Percentiles rank a stretch among this genome's conserved stretches.
Evolutionary conservation across 768 basidiomycete species (phyloP).

Genomic region (Amanita thiersii): DNA sequence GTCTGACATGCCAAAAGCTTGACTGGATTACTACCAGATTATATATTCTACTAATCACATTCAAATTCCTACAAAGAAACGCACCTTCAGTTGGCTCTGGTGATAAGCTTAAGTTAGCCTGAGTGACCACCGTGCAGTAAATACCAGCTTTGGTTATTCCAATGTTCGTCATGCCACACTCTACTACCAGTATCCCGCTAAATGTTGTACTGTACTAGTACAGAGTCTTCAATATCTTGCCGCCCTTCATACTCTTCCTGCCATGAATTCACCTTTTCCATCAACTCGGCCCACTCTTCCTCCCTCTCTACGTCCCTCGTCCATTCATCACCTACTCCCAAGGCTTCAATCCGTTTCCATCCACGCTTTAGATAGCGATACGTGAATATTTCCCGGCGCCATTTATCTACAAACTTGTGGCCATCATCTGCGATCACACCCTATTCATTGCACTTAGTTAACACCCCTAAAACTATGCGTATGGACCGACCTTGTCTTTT

Average conservation of each 20-base stretch:
- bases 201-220: not conserved
- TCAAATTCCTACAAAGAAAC: no score
- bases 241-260: conserved; percentile 44
- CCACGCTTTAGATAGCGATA: conserved; percentile 28
- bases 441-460: conserved; percentile 12
- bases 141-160: no score
- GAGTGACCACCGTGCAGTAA: no score
- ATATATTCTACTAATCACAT: no score
- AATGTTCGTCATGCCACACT: no score
- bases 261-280: conserved; percentile 40
- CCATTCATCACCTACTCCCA: conserved; percentile 33
- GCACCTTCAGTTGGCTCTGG: no score
- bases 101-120: no score
- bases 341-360: conserved; percentile 38
- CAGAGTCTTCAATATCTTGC: no score
- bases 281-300: conserved; percentile 40
- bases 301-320: conserved; percentile 41
- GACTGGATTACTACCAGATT: no score
- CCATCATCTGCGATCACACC: conserved; percentile 34
- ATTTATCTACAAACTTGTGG: conserved; percentile 38
- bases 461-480: not conserved
- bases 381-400: conserved; percentile 30
- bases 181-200: no score
- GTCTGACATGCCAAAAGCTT: no score
- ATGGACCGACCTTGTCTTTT: conserved; percentile 18